Conservation (phyloP, 805 yeast genomes). For the Kodamaea kaohsiungensis region DNA sequence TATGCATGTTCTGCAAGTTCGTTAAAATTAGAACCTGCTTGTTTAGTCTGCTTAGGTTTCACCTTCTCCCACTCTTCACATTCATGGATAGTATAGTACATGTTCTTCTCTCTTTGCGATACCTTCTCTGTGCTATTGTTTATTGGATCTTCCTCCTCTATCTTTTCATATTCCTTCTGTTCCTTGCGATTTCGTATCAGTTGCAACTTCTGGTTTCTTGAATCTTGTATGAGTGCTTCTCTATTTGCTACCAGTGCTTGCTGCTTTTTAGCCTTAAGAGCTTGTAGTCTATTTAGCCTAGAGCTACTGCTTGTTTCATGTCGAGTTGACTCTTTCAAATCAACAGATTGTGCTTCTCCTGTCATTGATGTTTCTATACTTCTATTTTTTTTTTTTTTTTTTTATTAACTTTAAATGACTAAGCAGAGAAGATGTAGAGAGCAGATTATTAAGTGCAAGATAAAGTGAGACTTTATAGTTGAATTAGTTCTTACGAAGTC, state of each 20-base stretch:
- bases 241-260: constrained; percentile 19
- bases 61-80: constrained; percentile 59
- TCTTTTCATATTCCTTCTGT: constrained; percentile 24
- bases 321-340: background rate
- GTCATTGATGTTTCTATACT: background rate
- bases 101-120: constrained; percentile 10
- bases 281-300: constrained; percentile 9
- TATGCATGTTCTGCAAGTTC: constrained; percentile 64
- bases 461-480: too few species aligned
- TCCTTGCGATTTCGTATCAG: constrained; percentile 13
- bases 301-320: background rate
- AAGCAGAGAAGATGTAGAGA: background rate
- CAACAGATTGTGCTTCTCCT: background rate
- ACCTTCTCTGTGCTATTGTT: background rate
- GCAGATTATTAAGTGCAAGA: too few species aligned
- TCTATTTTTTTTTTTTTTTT: too few species aligned
- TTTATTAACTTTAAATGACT: background rate
- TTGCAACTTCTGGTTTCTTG: constrained; percentile 15
- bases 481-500: too few species aligned
- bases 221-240: constrained; percentile 18
- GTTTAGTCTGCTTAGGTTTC: constrained; percentile 27
- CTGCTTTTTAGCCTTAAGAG: constrained; percentile 16
- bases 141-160: constrained; percentile 36
- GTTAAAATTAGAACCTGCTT: constrained; percentile 49
- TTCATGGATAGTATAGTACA: constrained; percentile 54